Percentiles rank a stretch among this genome's conserved stretches.
These are phyloP conservation scores for Curvularia verruculosa DNA, from an alignment of 2,329 filamentous ascomycete genomes.

Conservation along the genomic window DNA sequence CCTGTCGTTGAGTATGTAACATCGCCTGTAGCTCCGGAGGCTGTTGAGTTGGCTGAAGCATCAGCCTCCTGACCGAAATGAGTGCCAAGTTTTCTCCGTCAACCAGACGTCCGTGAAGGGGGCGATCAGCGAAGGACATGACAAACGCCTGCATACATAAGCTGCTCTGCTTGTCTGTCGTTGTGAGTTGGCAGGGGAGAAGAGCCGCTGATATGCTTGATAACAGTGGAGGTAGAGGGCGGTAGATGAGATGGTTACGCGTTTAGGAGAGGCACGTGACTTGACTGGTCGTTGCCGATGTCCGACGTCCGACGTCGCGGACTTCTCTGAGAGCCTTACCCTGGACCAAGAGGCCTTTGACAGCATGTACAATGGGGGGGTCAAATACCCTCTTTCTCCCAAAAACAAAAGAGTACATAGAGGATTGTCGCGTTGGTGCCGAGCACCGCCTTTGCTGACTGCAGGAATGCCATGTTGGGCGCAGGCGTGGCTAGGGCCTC, in stretches of 20 bases:
- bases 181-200: neutral
- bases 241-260: conserved; percentile 7
- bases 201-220: neutral
- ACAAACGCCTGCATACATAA: neutral
- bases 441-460: neutral
- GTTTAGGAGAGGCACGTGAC: conserved; percentile 8
- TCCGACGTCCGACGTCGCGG: too few species aligned
- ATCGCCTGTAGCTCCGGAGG: neutral
- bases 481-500: conserved; percentile 12
- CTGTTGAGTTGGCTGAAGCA: neutral
- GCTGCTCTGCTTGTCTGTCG: neutral
- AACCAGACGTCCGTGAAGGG: neutral
- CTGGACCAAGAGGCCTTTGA: too few species aligned
- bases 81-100: neutral
- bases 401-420: too few species aligned
- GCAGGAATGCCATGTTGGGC: conserved; percentile 1
- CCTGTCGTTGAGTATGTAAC: neutral
- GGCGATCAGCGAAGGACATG: neutral
- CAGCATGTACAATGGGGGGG: neutral
- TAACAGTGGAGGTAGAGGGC: conserved; percentile 1
- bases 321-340: too few species aligned
- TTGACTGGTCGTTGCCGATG: neutral
- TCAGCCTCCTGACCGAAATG: neutral
- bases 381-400: neutral
- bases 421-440: neutral